These are phyloP conservation scores for Starmera pachycereana DNA, from an alignment of 805 yeast species.

Conservation along the genomic window DNA sequence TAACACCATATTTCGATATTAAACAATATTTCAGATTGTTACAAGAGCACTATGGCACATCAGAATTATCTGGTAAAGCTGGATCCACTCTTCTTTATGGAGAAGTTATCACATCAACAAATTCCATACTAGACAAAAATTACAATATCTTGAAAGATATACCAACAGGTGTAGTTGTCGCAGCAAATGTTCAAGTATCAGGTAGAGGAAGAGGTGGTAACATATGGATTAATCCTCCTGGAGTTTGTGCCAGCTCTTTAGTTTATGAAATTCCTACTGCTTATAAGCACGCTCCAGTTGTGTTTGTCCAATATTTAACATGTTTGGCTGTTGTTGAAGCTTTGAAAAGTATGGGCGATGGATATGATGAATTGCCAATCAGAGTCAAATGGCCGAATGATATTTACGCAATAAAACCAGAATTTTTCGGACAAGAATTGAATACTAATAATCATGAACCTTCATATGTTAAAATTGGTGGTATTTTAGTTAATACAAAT, in stretches of 20 bases:
- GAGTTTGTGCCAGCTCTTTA: slow-evolving; percentile 77
- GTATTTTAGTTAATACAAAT: slow-evolving; percentile 75
- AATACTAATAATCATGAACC: slow-evolving; percentile 46
- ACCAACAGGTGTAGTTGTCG: slow-evolving; percentile 57
- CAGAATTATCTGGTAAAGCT: slow-evolving; percentile 23
- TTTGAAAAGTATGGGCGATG: slow-evolving; percentile 45
- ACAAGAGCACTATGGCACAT: slow-evolving; percentile 19
- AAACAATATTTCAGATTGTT: slow-evolving; percentile 40
- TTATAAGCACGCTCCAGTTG: slow-evolving; percentile 46
- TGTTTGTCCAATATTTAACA: slow-evolving; percentile 78
- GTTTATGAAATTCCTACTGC: slow-evolving; percentile 44
- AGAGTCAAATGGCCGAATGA: slow-evolving; percentile 97
- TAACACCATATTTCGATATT: slow-evolving; percentile 70
- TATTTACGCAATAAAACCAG: slow-evolving; percentile 65
- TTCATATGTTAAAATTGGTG: slow-evolving; percentile 69
- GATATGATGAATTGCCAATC: slow-evolving; percentile 69
- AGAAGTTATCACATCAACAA: slow-evolving; percentile 87
- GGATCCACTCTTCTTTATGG: slow-evolving; percentile 68
- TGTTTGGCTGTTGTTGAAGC: slow-evolving; percentile 80
- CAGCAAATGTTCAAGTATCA: slow-evolving; percentile 77
- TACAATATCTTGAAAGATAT: slow-evolving; percentile 41
- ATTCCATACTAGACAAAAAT: slow-evolving; percentile 67
- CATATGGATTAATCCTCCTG: slow-evolving; percentile 90
- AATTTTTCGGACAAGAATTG: slow-evolving; percentile 32
- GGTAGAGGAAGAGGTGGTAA: slow-evolving; percentile 96